Conservation (phyloP, 768 basidiomycete genomes). For the Hemileccinum rubropunctum region DNA sequence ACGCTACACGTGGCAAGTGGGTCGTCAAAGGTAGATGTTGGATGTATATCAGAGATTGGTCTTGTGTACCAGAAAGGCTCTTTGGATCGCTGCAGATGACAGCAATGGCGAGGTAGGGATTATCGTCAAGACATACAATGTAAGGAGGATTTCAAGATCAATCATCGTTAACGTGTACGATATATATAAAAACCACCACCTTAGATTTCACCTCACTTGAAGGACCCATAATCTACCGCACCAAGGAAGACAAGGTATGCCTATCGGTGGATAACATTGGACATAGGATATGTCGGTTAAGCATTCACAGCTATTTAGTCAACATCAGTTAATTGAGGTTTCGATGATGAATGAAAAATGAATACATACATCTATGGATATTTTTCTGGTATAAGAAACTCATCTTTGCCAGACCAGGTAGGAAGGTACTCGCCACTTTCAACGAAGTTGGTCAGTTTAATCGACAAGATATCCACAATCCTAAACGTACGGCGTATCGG, state of each 20-base stretch:
- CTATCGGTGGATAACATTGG: background rate
- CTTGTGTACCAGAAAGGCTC: background rate
- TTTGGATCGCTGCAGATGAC: background rate
- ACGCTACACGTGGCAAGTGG: too few species aligned
- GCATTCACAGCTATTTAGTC: background rate
- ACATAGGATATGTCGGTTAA: background rate
- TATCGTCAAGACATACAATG: background rate
- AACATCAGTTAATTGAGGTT: background rate
- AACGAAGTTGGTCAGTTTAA: background rate
- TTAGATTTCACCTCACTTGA: too few species aligned
- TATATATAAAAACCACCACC: too few species aligned
- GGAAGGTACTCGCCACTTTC: background rate
- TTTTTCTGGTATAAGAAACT: background rate
- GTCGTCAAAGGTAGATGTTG: too few species aligned
- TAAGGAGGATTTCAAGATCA: too few species aligned
- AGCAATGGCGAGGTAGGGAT: background rate
- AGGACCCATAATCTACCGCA: background rate
- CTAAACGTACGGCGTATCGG: background rate
- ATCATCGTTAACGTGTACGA: too few species aligned
- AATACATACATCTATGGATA: background rate
- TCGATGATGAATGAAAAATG: background rate
- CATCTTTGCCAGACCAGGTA: background rate
- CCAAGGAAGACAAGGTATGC: background rate
- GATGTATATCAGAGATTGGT: too few species aligned
- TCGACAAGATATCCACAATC: background rate